These are phyloP conservation scores for Gossypium aridum DNA, from an alignment of 441 rosid species.

Conservation along the genomic window DNA sequence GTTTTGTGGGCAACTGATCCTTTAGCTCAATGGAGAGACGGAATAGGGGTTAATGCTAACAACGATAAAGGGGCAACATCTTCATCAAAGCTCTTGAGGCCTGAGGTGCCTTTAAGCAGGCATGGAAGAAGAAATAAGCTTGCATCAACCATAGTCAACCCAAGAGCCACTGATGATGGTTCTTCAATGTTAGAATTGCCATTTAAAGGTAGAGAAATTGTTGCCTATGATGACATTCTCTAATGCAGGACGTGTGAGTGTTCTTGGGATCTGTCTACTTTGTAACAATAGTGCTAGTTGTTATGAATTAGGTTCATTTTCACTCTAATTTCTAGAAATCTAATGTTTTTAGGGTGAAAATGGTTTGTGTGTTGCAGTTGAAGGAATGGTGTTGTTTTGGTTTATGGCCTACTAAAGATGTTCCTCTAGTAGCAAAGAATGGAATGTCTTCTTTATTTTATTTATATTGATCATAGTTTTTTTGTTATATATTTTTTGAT, in stretches of 20 bases:
- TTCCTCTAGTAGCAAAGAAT: not conserved
- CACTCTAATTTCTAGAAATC: not conserved
- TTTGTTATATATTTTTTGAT: not conserved
- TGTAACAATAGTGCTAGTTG: not conserved
- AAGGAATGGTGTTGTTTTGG: too few species aligned
- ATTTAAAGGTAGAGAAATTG: constrained; percentile 50
- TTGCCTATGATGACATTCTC: too few species aligned
- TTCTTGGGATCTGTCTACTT: too few species aligned
- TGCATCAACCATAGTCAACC: constrained; percentile 66
- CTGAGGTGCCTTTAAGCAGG: constrained; percentile 62
- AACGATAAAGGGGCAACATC: constrained; percentile 30
- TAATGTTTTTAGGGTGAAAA: not conserved
- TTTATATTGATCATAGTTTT: not conserved
- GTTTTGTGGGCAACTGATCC: constrained; percentile 77
- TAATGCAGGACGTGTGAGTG: too few species aligned
- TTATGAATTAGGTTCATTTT: not conserved
- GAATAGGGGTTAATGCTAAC: constrained; percentile 34
- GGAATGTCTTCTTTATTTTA: not conserved
- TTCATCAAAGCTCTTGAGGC: constrained; percentile 57
- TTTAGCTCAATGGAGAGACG: constrained; percentile 60
- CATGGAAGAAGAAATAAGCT: constrained; percentile 69
- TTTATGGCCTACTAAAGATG: not conserved
- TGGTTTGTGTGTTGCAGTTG: not conserved
- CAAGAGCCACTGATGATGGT: constrained; percentile 26
- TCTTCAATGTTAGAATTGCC: constrained; percentile 27